These are phyloP conservation scores for Penicillium sclerotiorum DNA, from an alignment of 2,329 filamentous ascomycete species.

Conservation along the genomic window DNA sequence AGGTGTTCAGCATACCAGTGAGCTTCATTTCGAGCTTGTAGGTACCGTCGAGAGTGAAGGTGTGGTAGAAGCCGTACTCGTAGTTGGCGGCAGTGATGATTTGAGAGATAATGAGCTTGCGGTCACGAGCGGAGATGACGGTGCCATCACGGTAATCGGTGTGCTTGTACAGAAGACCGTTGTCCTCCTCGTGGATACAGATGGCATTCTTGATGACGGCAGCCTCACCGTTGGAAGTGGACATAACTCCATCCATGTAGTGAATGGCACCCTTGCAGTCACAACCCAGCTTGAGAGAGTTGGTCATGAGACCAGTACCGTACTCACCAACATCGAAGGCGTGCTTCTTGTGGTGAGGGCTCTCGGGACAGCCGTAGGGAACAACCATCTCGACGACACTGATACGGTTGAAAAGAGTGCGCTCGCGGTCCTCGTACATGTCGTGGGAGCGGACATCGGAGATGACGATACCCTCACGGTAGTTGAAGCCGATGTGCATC, in stretches of 20 bases:
- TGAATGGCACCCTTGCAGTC: constrained; percentile 35
- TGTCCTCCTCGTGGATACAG: constrained; percentile 35
- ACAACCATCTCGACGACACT: constrained; percentile 34
- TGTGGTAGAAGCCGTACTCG: constrained; percentile 83
- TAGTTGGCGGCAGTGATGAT: constrained; percentile 95
- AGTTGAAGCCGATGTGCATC: constrained; percentile 53
- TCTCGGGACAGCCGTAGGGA: constrained; percentile 30
- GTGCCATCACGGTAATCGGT: constrained; percentile 88
- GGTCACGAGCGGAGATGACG: constrained; percentile 77
- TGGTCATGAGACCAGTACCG: constrained; percentile 31
- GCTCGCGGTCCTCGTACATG: constrained; percentile 31
- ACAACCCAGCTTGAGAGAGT: constrained; percentile 32
- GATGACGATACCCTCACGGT: constrained; percentile 58
- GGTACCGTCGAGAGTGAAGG: constrained; percentile 86
- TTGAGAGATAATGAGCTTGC: constrained; percentile 83
- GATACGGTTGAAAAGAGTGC: constrained; percentile 34
- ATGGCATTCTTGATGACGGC: constrained; percentile 31
- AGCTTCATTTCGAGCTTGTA: constrained; percentile 88
- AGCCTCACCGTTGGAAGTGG: constrained; percentile 24
- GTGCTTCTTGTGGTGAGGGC: constrained; percentile 33
- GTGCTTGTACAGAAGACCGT: constrained; percentile 64
- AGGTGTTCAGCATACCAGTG: constrained; percentile 90
- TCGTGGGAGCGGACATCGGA: constrained; percentile 46
- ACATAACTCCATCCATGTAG: constrained; percentile 32
- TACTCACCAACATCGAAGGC: constrained; percentile 34